Evolutionary conservation across 2,329 filamentous ascomycete genomes (phyloP), one percentile per base, ranked within the genome.

Genomic region (Elsinoe perseae): DNA sequence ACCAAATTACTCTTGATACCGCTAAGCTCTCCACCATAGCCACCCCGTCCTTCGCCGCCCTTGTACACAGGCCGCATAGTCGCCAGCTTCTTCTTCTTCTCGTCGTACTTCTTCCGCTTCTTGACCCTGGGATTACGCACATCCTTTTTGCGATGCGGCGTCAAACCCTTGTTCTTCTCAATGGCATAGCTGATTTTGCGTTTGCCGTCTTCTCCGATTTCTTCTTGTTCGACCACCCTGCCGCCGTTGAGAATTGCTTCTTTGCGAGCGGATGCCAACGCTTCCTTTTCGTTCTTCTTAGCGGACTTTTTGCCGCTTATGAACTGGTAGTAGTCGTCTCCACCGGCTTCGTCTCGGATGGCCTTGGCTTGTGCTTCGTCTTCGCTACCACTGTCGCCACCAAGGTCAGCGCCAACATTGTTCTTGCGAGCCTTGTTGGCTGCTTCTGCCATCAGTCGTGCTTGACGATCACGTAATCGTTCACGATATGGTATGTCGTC

Each of bases 71-170:
- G 81, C 75, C 87, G 89, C 77, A 91, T 88, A 68, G 86, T 92
- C 66, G 82, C 83, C 68, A 97, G 74, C 80, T 97, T 96, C 87
- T 96, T 97, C 81, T 92, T 87, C 80, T 95, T 96, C 72, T 90
- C 86, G 69, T 95, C 90, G 71, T 83, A 98, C 82, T 89, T 90
- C 83, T 89, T 89, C 73, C 89, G 84, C 86, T 96, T 97, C 86
- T 97, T 98, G 62, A 97, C 92, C 70, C 93, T 80, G 32, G 93
- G 91, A 75, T 98, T 98, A 61, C 92, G 80, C 58, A 90, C 86
- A 64, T 95, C 91, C 83, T 98, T 97, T 80, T 87, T 95, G 61
- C 92, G 80, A 72, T 87, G 86, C 46, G 91, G 89, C 58, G 89
- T 85, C 61, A 98, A 75, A 28, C 93, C 93, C 80, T 96, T 96